Evolutionary conservation across 768 basidiomycete species (phyloP).

Genomic region (Tylopilus rubrobrunneus): DNA sequence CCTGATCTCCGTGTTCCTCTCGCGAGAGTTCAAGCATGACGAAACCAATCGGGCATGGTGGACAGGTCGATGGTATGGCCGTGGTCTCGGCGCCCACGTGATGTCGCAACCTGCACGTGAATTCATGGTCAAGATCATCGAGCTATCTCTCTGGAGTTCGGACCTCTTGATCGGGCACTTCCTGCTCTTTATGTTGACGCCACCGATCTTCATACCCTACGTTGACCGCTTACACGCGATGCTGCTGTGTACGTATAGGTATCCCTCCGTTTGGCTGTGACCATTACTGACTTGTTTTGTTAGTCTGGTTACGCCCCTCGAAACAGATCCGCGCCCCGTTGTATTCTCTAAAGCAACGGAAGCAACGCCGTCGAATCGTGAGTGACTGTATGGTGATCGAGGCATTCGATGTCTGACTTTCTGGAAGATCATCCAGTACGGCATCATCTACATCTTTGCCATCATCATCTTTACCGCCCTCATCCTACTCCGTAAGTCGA

Average conservation of each 20-base stretch:
- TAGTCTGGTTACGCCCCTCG: constrained; percentile 93
- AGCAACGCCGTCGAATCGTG: constrained; percentile 88
- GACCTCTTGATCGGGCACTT: constrained; percentile 88
- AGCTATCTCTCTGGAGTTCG: constrained; percentile 91
- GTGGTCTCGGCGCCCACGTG: constrained; percentile 83
- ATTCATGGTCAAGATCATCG: constrained; percentile 96
- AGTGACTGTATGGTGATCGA: constrained; percentile 25
- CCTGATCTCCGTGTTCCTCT: constrained; percentile 88
- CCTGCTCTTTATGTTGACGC: constrained; percentile 86
- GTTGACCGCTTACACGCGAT: constrained; percentile 89
- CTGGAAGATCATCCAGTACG: constrained; percentile 76
- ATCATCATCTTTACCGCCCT: constrained; percentile 71
- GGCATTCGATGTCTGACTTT: constrained; percentile 6
- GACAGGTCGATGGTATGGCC: constrained; percentile 97
- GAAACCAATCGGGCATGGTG: constrained; percentile 99
- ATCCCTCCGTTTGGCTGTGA: constrained; percentile 9
- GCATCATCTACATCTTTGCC: constrained; percentile 66
- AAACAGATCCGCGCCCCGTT: constrained; percentile 92
- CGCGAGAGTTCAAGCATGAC: constrained; percentile 99
- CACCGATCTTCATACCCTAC: constrained; percentile 86
- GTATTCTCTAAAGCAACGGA: constrained; percentile 86
- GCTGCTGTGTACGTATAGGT: constrained; percentile 67
- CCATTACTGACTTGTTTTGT: constrained; percentile 15
- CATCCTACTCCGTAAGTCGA: constrained; percentile 71
- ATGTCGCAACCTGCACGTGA: constrained; percentile 99